Percentiles rank a stretch among this genome's conserved stretches.
Evolutionary conservation across 208 protist species (phyloP).

Genomic region (Blastocrithidia nonstop): DNA sequence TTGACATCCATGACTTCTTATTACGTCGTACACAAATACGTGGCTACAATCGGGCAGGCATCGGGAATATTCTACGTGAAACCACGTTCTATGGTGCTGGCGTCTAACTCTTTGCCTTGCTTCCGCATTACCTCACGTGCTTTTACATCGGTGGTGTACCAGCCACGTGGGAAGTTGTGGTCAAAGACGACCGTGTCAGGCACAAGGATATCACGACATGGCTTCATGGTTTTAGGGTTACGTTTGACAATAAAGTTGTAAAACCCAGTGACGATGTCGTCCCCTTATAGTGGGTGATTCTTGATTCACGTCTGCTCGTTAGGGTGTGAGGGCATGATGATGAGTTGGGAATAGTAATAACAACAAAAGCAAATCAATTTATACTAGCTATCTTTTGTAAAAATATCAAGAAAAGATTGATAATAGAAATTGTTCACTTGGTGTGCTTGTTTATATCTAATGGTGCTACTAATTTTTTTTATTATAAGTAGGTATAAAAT

Average conservation of each 20-base stretch:
- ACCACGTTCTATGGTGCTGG: constrained; percentile 56
- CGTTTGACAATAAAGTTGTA: constrained; percentile 72
- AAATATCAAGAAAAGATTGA: neutral
- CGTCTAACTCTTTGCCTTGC: constrained; percentile 76
- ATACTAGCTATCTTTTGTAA: neutral
- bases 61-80: constrained; percentile 26
- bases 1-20: constrained; percentile 24
- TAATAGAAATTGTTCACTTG: neutral
- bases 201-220: constrained; percentile 50
- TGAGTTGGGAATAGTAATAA: neutral
- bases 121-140: constrained; percentile 66
- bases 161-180: constrained; percentile 80
- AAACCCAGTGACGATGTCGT: constrained; percentile 58
- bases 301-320: constrained; percentile 64
- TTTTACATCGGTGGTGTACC: constrained; percentile 78
- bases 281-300: constrained; percentile 75
- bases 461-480: too few species aligned
- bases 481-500: too few species aligned
- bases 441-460: too few species aligned
- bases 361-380: neutral
- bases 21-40: constrained; percentile 53
- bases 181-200: constrained; percentile 83
- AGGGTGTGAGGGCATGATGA: constrained; percentile 12
- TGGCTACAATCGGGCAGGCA: constrained; percentile 50
- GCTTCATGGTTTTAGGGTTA: constrained; percentile 77